These are phyloP conservation scores for Apophysomyces trapeziformis DNA, from an alignment of 371 early-diverging fungal species.

Conservation along the genomic window DNA sequence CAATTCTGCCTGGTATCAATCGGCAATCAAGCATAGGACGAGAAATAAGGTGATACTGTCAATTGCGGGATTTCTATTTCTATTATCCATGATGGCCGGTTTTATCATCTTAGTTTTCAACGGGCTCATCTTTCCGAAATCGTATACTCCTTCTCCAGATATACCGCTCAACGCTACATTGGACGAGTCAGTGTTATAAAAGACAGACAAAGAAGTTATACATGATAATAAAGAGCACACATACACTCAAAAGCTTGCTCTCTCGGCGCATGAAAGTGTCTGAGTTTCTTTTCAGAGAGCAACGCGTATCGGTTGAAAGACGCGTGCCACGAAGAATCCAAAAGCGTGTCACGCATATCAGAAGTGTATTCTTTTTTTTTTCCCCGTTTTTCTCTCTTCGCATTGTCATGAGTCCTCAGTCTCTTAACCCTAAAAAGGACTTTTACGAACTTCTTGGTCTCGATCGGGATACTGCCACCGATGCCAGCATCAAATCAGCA, in stretches of 20 bases:
- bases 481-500: constrained; percentile 77
- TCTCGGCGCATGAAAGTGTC: too few relatives aligned
- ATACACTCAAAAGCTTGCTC: too few relatives aligned
- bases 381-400: background rate
- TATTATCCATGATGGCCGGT: background rate
- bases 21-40: background rate
- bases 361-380: background rate
- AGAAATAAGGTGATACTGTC: constrained; percentile 2
- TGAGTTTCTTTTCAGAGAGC: background rate
- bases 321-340: background rate
- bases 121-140: constrained; percentile 1
- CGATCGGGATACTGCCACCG: constrained; percentile 53
- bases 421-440: background rate
- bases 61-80: background rate
- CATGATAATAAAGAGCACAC: too few relatives aligned
- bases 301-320: background rate
- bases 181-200: background rate
- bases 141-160: constrained; percentile 3
- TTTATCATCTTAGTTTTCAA: background rate
- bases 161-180: background rate
- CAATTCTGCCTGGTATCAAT: background rate
- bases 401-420: background rate
- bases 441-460: constrained; percentile 75
- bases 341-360: background rate
- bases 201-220: background rate